phyloP scores from a whole-genome alignment of 169 alveolate genomes.

The Toxoplasma gondii region DNA sequence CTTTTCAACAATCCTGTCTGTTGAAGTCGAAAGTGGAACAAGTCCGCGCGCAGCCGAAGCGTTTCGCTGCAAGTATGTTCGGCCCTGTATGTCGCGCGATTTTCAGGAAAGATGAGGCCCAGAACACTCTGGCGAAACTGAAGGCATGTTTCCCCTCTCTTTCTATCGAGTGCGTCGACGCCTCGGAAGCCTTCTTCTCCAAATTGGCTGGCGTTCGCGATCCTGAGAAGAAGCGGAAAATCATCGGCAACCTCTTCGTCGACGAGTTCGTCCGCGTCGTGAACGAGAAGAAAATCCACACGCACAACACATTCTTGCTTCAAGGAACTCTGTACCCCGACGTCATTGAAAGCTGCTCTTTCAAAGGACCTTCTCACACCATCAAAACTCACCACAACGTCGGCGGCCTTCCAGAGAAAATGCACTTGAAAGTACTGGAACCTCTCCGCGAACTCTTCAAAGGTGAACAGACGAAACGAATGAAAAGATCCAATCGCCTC shows the following conservation, averaged over 20 bases:
- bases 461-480: not conserved
- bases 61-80: too few species aligned
- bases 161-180: constrained; percentile 69
- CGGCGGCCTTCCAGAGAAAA: constrained; percentile 71
- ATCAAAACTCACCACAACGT: constrained; percentile 80
- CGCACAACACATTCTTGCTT: constrained; percentile 55
- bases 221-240: constrained; percentile 77
- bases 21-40: too few species aligned
- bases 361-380: constrained; percentile 75
- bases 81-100: not conserved
- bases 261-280: constrained; percentile 73
- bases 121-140: constrained; percentile 20
- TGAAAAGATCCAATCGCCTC: not conserved
- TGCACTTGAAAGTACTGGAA: constrained; percentile 66
- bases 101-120: constrained; percentile 56
- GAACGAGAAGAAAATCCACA: constrained; percentile 64
- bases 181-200: constrained; percentile 50
- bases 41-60: too few species aligned
- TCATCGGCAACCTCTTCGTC: constrained; percentile 75
- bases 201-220: constrained; percentile 72
- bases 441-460: constrained; percentile 68
- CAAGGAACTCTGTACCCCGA: constrained; percentile 79
- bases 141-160: constrained; percentile 65
- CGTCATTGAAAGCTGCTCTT: constrained; percentile 73
- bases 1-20: too few species aligned